A percentile compares a stretch with the other conserved stretches of the same genome.
phyloP scores from a whole-genome alignment of 371 early-diverging fungal genomes.

The Mucor mucedo region DNA sequence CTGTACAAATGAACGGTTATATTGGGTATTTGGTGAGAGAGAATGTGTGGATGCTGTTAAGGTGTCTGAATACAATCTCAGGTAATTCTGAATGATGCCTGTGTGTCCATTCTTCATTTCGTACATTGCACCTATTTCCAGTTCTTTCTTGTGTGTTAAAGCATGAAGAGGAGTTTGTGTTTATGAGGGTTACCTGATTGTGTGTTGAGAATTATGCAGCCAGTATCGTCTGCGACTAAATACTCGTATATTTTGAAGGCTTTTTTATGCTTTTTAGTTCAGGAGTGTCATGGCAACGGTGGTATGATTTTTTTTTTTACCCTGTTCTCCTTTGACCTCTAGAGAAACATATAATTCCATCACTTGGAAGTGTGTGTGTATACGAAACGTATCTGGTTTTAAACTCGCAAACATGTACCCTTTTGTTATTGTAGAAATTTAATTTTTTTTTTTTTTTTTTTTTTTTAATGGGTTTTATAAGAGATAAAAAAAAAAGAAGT shows the following conservation, averaged over 20 bases:
- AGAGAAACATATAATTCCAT: conserved; percentile 8
- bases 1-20: conserved; percentile 28
- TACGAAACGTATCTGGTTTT: conserved; percentile 30
- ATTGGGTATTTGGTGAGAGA: conserved; percentile 4
- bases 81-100: conserved; percentile 25
- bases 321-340: neutral
- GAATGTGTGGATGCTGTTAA: neutral
- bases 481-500: neutral
- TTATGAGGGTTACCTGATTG: conserved; percentile 21
- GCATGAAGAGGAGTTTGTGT: neutral
- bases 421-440: too few relatives aligned
- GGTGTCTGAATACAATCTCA: conserved; percentile 24
- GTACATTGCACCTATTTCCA: conserved; percentile 9
- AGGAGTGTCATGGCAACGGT: too few relatives aligned
- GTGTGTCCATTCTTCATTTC: conserved; percentile 30
- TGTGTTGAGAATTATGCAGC: conserved; percentile 30
- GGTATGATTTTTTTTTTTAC: neutral
- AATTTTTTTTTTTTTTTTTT: neutral
- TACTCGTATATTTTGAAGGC: conserved; percentile 30
- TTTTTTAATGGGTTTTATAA: conserved; percentile 14
- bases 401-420: conserved; percentile 4
- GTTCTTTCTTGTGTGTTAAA: neutral
- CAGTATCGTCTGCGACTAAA: conserved; percentile 36
- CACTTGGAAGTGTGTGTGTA: conserved; percentile 28
- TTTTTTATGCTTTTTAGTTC: neutral